Percentiles rank a stretch among this genome's conserved stretches.
Evolutionary conservation across 2,329 filamentous ascomycete species (phyloP).

Genomic region (Penicillium sp.): DNA sequence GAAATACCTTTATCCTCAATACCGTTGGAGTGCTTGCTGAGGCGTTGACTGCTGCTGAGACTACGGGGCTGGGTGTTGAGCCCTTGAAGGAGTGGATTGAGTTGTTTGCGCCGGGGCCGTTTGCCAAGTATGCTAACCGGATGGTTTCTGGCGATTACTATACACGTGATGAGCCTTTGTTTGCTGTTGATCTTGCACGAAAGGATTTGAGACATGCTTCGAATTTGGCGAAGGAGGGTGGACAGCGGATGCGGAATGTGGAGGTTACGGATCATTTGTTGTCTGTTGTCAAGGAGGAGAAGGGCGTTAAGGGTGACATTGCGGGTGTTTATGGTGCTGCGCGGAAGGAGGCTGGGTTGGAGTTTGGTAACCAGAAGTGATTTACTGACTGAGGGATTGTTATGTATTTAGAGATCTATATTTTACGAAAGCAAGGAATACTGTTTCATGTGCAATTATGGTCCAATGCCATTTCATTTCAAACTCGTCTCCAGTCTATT

Average conservation of each 20-base stretch:
- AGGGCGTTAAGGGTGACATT: constrained; percentile 73
- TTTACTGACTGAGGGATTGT: too few relatives aligned
- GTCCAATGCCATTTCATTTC: constrained; percentile 11
- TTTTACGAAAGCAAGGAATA: neutral
- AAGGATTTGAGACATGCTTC: constrained; percentile 80
- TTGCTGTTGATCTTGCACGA: constrained; percentile 75
- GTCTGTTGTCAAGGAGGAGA: constrained; percentile 65
- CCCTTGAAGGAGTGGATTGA: constrained; percentile 72
- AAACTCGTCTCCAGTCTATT: constrained; percentile 9
- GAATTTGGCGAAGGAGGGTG: constrained; percentile 62
- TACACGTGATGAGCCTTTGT: constrained; percentile 73
- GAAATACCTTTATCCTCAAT: constrained; percentile 82
- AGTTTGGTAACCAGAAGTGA: constrained; percentile 62
- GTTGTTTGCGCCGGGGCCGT: constrained; percentile 72
- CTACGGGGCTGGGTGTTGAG: constrained; percentile 70
- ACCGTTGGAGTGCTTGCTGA: constrained; percentile 80
- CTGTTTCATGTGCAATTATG: neutral
- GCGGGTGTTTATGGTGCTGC: constrained; percentile 80
- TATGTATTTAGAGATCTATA: neutral
- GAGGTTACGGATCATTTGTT: constrained; percentile 71
- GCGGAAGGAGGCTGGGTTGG: constrained; percentile 70
- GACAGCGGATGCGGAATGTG: constrained; percentile 63
- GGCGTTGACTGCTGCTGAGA: constrained; percentile 76
- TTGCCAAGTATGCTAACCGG: constrained; percentile 70
- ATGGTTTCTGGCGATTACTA: constrained; percentile 78